These are phyloP conservation scores for Malassezia slooffiae DNA, from an alignment of 1,284 basidiomycete genomes.

Conservation along the genomic window DNA sequence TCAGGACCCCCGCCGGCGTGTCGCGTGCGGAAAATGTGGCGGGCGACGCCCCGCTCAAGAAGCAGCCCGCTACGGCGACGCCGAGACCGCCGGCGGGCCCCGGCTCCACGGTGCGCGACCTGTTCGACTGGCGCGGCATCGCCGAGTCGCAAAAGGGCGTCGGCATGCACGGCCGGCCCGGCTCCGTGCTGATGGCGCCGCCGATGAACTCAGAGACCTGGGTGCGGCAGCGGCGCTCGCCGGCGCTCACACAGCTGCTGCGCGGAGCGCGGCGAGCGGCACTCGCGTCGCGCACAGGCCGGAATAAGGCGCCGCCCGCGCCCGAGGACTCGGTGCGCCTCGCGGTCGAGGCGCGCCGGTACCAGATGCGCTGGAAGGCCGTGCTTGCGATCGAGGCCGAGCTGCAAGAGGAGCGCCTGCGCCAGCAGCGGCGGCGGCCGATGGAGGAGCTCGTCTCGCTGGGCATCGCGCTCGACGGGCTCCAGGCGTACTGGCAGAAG, in stretches of 20 bases:
- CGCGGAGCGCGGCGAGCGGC: conserved; percentile 7
- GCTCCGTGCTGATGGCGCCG: conserved; percentile 1
- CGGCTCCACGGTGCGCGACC: conserved; percentile 9
- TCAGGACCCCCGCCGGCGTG: too few species aligned
- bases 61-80: background rate
- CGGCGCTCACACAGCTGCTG: conserved; percentile 5
- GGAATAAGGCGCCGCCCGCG: too few species aligned
- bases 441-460: conserved; percentile 23
- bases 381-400: conserved; percentile 25
- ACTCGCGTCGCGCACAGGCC: background rate
- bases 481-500: conserved; percentile 38
- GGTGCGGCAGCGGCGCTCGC: conserved; percentile 4
- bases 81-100: background rate
- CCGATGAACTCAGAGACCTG: conserved; percentile 1
- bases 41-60: background rate
- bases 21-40: too few species aligned
- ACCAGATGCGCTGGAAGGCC: conserved; percentile 24
- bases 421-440: conserved; percentile 24
- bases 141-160: conserved; percentile 11
- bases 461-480: conserved; percentile 29
- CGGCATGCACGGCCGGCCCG: conserved; percentile 5
- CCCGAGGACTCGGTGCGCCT: background rate
- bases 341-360: conserved; percentile 8
- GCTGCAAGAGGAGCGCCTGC: conserved; percentile 22
- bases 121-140: conserved; percentile 12